Base-by-base conservation (phyloP, 1,284 basidiomycete species). In the Ceratobasidium sp. region DNA sequence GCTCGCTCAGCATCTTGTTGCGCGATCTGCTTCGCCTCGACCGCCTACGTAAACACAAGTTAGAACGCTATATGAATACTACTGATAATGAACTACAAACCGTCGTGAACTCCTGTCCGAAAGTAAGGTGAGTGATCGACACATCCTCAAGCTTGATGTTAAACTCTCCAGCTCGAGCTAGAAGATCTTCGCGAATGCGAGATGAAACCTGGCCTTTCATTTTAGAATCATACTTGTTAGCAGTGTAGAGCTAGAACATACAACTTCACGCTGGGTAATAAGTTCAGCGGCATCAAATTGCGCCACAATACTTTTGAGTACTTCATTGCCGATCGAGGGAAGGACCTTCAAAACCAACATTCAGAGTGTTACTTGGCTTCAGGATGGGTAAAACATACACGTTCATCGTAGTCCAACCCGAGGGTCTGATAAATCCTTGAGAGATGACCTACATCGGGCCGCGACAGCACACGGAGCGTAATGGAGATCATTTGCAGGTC, bases 241-340 rank as follows among this genome's bases (percentile, higher is more conserved):
- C 77, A 17, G 31, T 3, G 33, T 53, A 51, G 31, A 13, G 53
- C 20, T 23, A 64, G 28, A 37, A 88, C 90, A 80, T 79, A 92
- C 93, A 78, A 94, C 90, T 88, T 94, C 93, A 81, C 93, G 91
- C 82, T 94, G 93, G 1, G 93, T 94, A 79, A 94, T 99, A 81
- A 99, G 87, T 85, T 99, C 97, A 23, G 97, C 97, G 54, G 97
- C 97, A 85, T 99, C 97, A 81, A 99, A 99, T 84, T 99, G 97
- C 13, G 97, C 97, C 0, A 99, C 98, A 78, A 97, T 98, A 75
- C 94, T 94, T 87, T 99, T 99, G 80, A 98, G 84, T 37, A 99
- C 97, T 86, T 99, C 97, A 83, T 99, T 99, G 58, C 96, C 97
- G 82, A 99, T 94, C 54, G 94, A 96, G 10, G 94, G 94, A 23